phyloP scores from a whole-genome alignment of 768 basidiomycete genomes.

The Lentinula aciculospora region DNA sequence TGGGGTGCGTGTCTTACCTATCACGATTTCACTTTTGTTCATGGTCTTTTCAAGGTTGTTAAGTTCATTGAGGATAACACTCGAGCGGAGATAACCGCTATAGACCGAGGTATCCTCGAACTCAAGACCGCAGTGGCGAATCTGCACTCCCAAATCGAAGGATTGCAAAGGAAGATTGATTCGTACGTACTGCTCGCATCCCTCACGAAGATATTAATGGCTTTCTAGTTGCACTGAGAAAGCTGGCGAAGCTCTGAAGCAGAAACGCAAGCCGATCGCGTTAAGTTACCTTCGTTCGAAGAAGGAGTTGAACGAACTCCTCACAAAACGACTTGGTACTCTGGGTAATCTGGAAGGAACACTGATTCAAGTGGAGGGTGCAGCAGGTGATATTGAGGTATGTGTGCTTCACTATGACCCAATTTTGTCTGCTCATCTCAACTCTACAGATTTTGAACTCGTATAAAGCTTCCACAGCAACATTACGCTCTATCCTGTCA shows the following conservation, averaged over 20 bases:
- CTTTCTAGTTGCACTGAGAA: slow-evolving; percentile 56
- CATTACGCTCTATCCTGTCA: slow-evolving; percentile 68
- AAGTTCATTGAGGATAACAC: slow-evolving; percentile 58
- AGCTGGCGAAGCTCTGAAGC: slow-evolving; percentile 57
- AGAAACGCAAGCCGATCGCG: slow-evolving; percentile 70
- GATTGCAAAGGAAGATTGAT: slow-evolving; percentile 64
- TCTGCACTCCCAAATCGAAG: slow-evolving; percentile 63
- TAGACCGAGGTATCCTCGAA: slow-evolving; percentile 80
- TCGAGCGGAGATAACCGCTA: slow-evolving; percentile 51
- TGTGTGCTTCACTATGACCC: slow-evolving; percentile 7
- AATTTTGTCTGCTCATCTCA: neutral
- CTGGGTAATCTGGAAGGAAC: slow-evolving; percentile 73
- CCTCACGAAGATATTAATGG: neutral
- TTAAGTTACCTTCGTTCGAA: slow-evolving; percentile 73
- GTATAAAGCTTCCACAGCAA: slow-evolving; percentile 78
- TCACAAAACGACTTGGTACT: slow-evolving; percentile 69
- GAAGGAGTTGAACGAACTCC: slow-evolving; percentile 74
- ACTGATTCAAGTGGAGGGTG: slow-evolving; percentile 76
- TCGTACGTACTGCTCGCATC: slow-evolving; percentile 42
- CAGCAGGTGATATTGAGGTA: slow-evolving; percentile 88
- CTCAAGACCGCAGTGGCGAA: slow-evolving; percentile 66
- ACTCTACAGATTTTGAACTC: slow-evolving; percentile 69
- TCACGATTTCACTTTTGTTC: neutral
- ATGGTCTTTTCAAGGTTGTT: slow-evolving; percentile 49
- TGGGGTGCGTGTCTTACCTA: slow-evolving; percentile 43